Evolutionary conservation across 352 stramenopile species (phyloP), one percentile per base, ranked within the genome.

Genomic region (Plasmopara muralis): DNA sequence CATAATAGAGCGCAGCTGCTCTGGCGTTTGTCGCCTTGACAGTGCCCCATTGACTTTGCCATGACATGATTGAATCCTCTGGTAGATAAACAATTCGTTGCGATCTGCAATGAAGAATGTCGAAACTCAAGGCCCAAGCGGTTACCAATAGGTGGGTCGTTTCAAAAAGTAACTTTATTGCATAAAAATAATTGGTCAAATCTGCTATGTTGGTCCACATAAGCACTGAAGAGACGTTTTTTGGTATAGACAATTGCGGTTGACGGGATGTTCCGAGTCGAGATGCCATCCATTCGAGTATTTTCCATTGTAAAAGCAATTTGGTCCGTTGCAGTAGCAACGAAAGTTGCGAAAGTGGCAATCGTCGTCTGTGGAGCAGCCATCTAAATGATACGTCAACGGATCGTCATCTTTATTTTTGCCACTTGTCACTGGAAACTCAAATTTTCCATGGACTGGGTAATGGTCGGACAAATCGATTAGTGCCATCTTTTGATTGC

Each of bases 381-480:
- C 78, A 33, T 91, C 76, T 35, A 92, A 62, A 59, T 92, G 75
- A 31, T 81, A 79, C 25, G 62, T 77, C 28, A 66, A 57, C 1
- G 73, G 70, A 44, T 89, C 71, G 33, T 76, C 63, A 54, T 85
- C 73, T 6, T 66, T 65, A 8, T 62, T 62, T 31, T 70, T 58
- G 1, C 64, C 68, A 14, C 29, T 58, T 28, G 73, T 74, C 13
- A 88, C 64, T 0, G 66, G 61, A 39, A 90, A 93, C 39, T 77
- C 66, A 34, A 90, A 88, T 46, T 74, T 73, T 9, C 69, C 74
- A 5, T 81, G 63, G 37, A 93, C 82, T 0, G 82, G 82, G 44
- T 86, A 93, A 53, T 93, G 82, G 43, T 93, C 82, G 6, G 79
- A 90, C 9, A 89, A 43, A 38, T 93, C 82, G 4, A 86, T 53